A percentile compares a stretch with the other conserved stretches of the same genome.
These are phyloP conservation scores for Verticillium albo-atrum DNA, from an alignment of 2,329 filamentous ascomycete genomes.

Conservation along the genomic window DNA sequence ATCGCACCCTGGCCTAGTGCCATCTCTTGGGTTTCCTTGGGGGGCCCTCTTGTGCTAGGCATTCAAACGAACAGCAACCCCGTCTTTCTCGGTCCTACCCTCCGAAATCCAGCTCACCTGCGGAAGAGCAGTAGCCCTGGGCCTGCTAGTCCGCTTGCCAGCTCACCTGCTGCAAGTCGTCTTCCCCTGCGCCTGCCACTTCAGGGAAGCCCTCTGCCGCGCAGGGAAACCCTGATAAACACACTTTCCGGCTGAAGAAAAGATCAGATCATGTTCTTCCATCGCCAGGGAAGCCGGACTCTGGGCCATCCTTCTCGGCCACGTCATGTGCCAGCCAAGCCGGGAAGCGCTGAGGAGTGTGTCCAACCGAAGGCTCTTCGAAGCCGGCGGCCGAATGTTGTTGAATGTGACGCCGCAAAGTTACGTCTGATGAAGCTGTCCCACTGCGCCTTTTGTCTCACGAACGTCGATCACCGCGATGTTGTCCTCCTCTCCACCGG, in stretches of 20 bases:
- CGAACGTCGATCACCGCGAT: not conserved
- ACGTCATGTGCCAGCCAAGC: not conserved
- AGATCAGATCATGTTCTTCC: not conserved
- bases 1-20: constrained; percentile 1
- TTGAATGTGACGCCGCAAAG: not conserved
- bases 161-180: not conserved
- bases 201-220: not conserved
- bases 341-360: not conserved
- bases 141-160: not conserved
- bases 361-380: not conserved
- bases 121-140: not conserved
- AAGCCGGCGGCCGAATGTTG: not conserved
- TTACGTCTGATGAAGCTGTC: not conserved
- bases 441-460: not conserved
- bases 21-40: not conserved
- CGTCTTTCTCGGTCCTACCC: not conserved
- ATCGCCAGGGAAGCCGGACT: too few relatives aligned
- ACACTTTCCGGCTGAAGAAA: not conserved
- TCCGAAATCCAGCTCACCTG: not conserved
- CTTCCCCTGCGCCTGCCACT: not conserved
- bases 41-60: not conserved
- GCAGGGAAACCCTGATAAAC: not conserved
- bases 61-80: not conserved
- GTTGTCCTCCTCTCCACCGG: too few relatives aligned
- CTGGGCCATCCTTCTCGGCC: not conserved